phyloP scores from a whole-genome alignment of 768 basidiomycete genomes.

The Phanerochaete carnosa region DNA sequence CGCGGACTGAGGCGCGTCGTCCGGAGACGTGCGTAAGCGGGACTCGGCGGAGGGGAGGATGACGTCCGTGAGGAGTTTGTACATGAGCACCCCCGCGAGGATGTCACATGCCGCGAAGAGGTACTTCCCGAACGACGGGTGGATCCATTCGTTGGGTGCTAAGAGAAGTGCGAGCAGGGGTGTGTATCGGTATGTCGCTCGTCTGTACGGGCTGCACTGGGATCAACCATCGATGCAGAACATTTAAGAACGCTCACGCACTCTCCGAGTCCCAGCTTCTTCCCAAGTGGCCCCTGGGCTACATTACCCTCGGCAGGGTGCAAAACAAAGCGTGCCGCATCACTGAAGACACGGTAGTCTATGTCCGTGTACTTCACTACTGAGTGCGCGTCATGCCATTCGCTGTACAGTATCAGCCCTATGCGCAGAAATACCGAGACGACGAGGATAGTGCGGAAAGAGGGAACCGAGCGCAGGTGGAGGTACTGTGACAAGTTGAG shows the following conservation, averaged over 20 bases:
- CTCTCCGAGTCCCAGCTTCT: conserved; percentile 61
- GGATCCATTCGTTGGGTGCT: conserved; percentile 75
- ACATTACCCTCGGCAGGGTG: conserved; percentile 34
- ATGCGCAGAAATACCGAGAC: conserved; percentile 59
- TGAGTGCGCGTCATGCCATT: conserved; percentile 84
- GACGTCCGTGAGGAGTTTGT: conserved; percentile 51
- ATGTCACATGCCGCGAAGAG: conserved; percentile 85
- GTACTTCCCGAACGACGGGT: conserved; percentile 88
- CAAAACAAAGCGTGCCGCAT: conserved; percentile 75
- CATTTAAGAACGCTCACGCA: conserved; percentile 39
- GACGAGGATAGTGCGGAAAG: conserved; percentile 53
- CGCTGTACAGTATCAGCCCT: conserved; percentile 77
- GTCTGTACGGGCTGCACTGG: conserved; percentile 72
- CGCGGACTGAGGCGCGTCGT: not conserved
- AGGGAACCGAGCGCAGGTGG: conserved; percentile 14
- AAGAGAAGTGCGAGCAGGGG: conserved; percentile 85
- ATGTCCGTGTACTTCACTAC: conserved; percentile 96
- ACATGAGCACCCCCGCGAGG: conserved; percentile 70
- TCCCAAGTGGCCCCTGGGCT: conserved; percentile 60
- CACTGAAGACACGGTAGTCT: conserved; percentile 94
- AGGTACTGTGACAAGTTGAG: conserved; percentile 1
- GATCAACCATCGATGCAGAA: conserved; percentile 4
- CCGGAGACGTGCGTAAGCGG: not conserved
- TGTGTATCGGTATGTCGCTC: conserved; percentile 95
- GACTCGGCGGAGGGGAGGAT: conserved; percentile 36